Base-by-base conservation (phyloP, 2,329 filamentous ascomycete genomes). In the Acephala macrosclerotiorum region DNA sequence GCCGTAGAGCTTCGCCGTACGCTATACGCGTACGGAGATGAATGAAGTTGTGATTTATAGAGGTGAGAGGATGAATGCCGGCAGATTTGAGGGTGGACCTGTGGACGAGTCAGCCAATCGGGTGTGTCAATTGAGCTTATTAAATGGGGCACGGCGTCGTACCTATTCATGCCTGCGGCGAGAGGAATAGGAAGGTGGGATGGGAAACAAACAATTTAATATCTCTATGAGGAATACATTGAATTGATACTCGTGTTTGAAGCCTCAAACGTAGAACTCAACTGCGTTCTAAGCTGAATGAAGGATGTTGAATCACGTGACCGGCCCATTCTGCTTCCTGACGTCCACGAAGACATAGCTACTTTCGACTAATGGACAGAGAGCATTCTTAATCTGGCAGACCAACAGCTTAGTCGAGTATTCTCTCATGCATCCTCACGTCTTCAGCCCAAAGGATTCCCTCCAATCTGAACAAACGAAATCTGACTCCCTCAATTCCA, bases 101-200 rank as follows among this genome's bases (percentile, higher is more conserved):
- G n/a, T 22, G 9, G 1, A 22, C 9, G 45, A 22, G 45, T 49
- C n/a, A 49, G n/a, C 45, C n/a, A 49, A 49, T 49, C n/a, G 45
- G 4, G 6, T 11, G 45, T 12, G 3, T 25, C 11, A 14, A 49
- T 49, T 49, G 45, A 49, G n/a, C n/a, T 49, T 2, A 49, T 49
- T 49, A 49, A 49, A n/a, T 49, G 45, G 45, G 45, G n/a, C n/a
- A 22, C 22, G 29, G 11, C 45, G n/a, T 22, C 45, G 45, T n/a
- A 7, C 7, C 45, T 25, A 14, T 42, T 18, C 6, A 18, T 22
- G 20, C 45, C 45, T 49, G 18, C 45, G 45, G 45, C 45, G 45
- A 49, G 45, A 49, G n/a, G n/a, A 49, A 22, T 1, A 25, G 45
- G 45, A 22, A 49, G 45, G n/a, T 25, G 45, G 4, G n/a, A n/a